Evolutionary conservation across 2,329 filamentous ascomycete species (phyloP).

Genomic region (Pyrenochaeta sp.): DNA sequence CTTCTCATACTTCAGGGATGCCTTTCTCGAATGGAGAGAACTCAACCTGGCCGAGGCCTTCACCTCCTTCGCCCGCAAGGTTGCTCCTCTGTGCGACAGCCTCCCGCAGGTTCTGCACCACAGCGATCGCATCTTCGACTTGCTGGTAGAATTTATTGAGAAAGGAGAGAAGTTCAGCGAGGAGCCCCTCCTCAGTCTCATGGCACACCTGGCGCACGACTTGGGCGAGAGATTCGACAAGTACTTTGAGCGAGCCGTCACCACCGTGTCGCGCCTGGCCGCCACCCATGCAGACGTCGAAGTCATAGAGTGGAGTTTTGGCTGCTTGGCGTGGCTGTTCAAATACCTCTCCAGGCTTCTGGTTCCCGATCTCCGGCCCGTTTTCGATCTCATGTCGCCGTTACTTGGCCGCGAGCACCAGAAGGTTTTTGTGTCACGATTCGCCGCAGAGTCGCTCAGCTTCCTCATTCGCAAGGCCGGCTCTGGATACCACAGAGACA

Average conservation of each 20-base stretch:
- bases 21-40: conserved; percentile 88
- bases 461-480: conserved; percentile 92
- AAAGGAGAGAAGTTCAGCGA: conserved; percentile 79
- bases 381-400: conserved; percentile 82
- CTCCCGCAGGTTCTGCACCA: conserved; percentile 92
- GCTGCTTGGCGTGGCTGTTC: conserved; percentile 91
- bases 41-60: conserved; percentile 88
- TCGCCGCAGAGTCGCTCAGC: conserved; percentile 92
- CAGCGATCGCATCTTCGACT: conserved; percentile 81
- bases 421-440: conserved; percentile 86
- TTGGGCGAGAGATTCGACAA: conserved; percentile 86
- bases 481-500: conserved; percentile 75
- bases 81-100: conserved; percentile 82
- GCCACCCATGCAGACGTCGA: conserved; percentile 79
- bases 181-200: conserved; percentile 85
- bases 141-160: conserved; percentile 78
- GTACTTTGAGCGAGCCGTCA: conserved; percentile 79
- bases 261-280: conserved; percentile 78
- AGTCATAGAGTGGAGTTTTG: conserved; percentile 98
- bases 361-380: conserved; percentile 82
- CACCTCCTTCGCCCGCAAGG: conserved; percentile 75
- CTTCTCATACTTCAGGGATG: conserved; percentile 86
- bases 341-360: conserved; percentile 92
- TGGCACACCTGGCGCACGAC: conserved; percentile 95
- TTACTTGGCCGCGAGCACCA: conserved; percentile 83